Evolutionary conservation across 1,284 basidiomycete species (phyloP), one percentile per base, ranked within the genome.

Genomic region (Pseudozyma sp.): DNA sequence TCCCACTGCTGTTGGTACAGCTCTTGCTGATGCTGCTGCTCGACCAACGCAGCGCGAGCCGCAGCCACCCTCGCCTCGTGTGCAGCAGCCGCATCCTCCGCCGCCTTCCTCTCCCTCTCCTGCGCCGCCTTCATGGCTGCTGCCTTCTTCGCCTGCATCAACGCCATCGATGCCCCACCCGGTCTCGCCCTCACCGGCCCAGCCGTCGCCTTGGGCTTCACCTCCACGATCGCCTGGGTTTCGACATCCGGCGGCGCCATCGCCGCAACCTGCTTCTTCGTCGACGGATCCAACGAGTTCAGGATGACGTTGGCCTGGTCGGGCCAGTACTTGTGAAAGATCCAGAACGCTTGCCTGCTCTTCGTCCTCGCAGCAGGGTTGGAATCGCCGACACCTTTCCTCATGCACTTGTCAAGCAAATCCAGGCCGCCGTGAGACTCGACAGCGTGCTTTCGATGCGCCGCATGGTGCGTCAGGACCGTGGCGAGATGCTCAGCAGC

Each of bases 181-280:
- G 74, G 68, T 11, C 65, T 57, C 2, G 53, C 57, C 6, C 67
- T 45, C 0, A 61, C 65, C 4, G 70, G 70, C 3, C 46, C 68
- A n/a, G 50, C 54, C 7, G 53, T 29, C 0, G 49, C 33, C 42
- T 63, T 75, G 4, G 70, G 65, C 42, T 68, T 65, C 16, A 43
- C 55, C 30, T 75, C 70, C 13, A 49, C 50, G 11, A 63, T 56
- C 9, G 62, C 48, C 4, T 69, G 63, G 11, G 67, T 54, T 13
- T 62, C 60, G 1, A 66, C 54, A n/a, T 70, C 51, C 3, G 63
- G 30, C 7, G 66, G 65, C 30, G 74, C 68, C 77, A 92, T 91
- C 0, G 87, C 90, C 84, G 92, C 94, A 19, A 99, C 86, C 83
- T 94, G 92, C 86, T 93, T 97, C 72, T 89, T 88, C 3, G 90